Evolutionary conservation across 108 stramenopile species (phyloP).

Genomic region (Halocafeteria seosinensis): DNA sequence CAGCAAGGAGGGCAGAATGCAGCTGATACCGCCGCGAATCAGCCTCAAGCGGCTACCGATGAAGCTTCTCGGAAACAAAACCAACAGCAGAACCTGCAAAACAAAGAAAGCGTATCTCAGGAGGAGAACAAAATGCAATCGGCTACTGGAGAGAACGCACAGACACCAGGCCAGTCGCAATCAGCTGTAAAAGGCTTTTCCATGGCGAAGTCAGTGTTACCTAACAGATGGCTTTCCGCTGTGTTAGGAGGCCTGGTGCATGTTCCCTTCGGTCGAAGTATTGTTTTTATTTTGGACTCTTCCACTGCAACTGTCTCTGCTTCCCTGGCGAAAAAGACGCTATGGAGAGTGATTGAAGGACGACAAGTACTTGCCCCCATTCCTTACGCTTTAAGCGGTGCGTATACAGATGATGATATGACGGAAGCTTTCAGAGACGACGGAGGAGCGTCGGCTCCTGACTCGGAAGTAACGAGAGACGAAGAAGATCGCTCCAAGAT

Average conservation of each 20-base stretch:
- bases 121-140: too few species aligned
- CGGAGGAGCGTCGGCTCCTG: background rate
- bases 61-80: too few species aligned
- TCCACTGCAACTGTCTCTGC: background rate
- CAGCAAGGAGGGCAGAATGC: too few species aligned
- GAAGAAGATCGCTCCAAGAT: background rate
- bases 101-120: too few species aligned
- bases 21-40: too few species aligned
- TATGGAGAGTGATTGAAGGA: background rate
- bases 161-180: too few species aligned
- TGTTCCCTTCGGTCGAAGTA: background rate
- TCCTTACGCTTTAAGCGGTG: background rate
- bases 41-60: too few species aligned
- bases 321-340: background rate
- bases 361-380: background rate
- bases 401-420: background rate
- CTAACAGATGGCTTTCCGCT: background rate
- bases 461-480: background rate
- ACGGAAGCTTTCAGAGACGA: background rate
- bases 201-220: background rate
- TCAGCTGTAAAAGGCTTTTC: too few species aligned
- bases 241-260: background rate
- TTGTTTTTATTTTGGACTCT: background rate
- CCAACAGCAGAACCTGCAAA: too few species aligned
- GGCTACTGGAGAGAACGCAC: too few species aligned